These are phyloP conservation scores for Wallacemonas sp. DNA, from an alignment of 208 protist species.

Conservation along the genomic window DNA sequence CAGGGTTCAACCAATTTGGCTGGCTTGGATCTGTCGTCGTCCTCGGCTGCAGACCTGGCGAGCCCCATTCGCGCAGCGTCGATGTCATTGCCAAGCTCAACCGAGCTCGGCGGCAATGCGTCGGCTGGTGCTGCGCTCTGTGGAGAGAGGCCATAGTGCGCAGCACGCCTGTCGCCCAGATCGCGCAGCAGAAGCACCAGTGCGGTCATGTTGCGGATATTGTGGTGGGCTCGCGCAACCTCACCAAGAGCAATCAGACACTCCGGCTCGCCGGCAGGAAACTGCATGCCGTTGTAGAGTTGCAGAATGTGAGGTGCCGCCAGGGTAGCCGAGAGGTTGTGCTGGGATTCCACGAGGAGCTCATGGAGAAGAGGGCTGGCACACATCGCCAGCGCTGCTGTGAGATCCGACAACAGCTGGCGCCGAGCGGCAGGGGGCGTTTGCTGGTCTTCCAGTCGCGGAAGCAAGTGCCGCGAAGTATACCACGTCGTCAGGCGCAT, in stretches of 20 bases:
- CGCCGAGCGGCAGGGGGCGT: background rate
- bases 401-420: background rate
- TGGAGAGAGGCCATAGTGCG: constrained; percentile 11
- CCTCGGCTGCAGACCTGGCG: background rate
- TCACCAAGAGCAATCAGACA: constrained; percentile 32
- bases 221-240: background rate
- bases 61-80: background rate
- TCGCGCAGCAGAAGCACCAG: constrained; percentile 17
- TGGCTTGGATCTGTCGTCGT: background rate
- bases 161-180: constrained; percentile 17
- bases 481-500: constrained; percentile 42
- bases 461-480: constrained; percentile 20
- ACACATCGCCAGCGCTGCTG: constrained; percentile 8
- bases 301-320: background rate
- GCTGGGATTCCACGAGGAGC: background rate
- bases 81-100: background rate
- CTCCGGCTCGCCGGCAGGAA: constrained; percentile 51
- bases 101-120: background rate
- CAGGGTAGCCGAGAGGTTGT: background rate
- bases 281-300: constrained; percentile 56
- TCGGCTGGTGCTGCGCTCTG: background rate
- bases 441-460: background rate
- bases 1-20: constrained; percentile 67
- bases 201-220: background rate
- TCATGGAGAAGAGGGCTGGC: constrained; percentile 6